phyloP scores from a whole-genome alignment of 208 protist genomes.

The Acanthamoeba sp. region DNA sequence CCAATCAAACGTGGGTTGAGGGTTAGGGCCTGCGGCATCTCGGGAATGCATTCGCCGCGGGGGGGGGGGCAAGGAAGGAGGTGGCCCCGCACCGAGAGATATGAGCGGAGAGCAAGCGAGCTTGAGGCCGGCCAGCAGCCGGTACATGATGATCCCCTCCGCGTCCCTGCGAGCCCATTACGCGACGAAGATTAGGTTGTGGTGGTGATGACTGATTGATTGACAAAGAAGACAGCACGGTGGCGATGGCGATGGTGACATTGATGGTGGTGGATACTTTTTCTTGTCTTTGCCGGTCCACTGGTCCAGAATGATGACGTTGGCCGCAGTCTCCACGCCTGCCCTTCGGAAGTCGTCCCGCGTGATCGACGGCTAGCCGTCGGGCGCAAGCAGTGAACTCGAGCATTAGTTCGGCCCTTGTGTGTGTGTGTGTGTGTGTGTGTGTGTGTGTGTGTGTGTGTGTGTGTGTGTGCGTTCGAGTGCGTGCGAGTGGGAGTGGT shows the following conservation, averaged over 20 bases:
- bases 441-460: neutral
- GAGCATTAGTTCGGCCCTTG: neutral
- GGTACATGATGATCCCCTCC: conserved; percentile 53
- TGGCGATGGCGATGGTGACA: too few relatives aligned
- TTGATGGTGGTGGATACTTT: too few relatives aligned
- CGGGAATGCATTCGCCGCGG: too few relatives aligned
- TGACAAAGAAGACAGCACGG: too few relatives aligned
- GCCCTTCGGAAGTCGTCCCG: conserved; percentile 51
- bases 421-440: neutral
- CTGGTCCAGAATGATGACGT: conserved; percentile 26
- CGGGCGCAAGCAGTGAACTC: neutral
- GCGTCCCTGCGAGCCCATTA: neutral
- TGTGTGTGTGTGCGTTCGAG: neutral
- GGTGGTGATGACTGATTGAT: too few relatives aligned
- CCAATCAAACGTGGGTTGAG: too few relatives aligned
- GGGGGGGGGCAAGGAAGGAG: neutral
- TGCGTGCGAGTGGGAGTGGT: neutral
- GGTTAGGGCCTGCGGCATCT: too few relatives aligned
- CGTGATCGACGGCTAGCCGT: neutral
- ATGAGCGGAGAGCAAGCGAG: conserved; percentile 18
- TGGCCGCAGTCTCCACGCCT: conserved; percentile 26
- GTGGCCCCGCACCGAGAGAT: neutral
- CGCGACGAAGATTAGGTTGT: neutral
- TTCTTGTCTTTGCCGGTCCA: conserved; percentile 5
- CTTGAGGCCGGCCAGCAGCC: conserved; percentile 11